Evolutionary conservation across 805 yeast genomes (phyloP).

Genomic region (Barnettozyma populi): DNA sequence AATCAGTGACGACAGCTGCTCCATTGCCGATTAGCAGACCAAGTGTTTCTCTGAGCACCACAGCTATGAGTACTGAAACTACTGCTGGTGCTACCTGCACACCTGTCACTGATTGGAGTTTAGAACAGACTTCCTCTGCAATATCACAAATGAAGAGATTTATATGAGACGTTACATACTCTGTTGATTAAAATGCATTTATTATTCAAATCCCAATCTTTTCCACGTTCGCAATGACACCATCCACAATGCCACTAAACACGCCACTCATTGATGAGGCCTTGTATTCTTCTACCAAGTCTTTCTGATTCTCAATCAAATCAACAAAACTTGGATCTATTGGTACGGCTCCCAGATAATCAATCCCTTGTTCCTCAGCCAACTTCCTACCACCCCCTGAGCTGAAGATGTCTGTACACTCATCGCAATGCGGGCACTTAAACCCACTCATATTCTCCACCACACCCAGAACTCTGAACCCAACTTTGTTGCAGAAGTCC

Average conservation of each 20-base stretch:
- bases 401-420: conserved; percentile 87
- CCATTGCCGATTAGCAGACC: neutral
- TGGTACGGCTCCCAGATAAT: conserved; percentile 83
- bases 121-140: neutral
- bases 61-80: neutral
- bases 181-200: neutral
- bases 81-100: neutral
- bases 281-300: conserved; percentile 34
- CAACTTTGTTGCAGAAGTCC: conserved; percentile 84
- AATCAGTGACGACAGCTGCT: neutral
- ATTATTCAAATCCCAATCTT: conserved; percentile 25
- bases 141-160: neutral
- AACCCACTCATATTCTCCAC: conserved; percentile 97
- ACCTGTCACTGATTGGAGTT: neutral
- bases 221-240: conserved; percentile 23
- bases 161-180: neutral
- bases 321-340: conserved; percentile 90
- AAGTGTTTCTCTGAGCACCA: neutral
- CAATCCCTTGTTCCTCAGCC: conserved; percentile 55
- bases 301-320: conserved; percentile 60
- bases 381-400: conserved; percentile 84
- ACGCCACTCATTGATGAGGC: conserved; percentile 30
- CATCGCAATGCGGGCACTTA: conserved; percentile 89
- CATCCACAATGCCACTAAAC: conserved; percentile 41
- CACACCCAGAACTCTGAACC: conserved; percentile 73